These are phyloP conservation scores for Solanum clarkiae DNA, from an alignment of 257 asterid species.

Conservation along the genomic window DNA sequence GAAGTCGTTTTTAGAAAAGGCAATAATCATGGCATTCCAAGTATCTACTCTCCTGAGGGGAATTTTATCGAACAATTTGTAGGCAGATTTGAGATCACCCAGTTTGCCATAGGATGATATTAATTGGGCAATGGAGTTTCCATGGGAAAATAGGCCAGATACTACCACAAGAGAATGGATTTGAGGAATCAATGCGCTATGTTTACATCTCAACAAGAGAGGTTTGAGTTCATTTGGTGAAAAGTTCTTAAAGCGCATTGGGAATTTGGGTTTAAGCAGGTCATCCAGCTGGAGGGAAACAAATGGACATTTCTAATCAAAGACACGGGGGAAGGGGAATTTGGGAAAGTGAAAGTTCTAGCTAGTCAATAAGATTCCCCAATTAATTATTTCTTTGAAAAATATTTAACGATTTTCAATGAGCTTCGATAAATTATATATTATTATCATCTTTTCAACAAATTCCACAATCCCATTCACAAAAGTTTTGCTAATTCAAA, in stretches of 20 bases:
- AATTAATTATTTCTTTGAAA: too few species aligned
- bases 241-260: constrained; percentile 34
- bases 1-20: constrained; percentile 26
- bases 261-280: not conserved
- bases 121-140: constrained; percentile 23
- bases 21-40: constrained; percentile 65
- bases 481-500: constrained; percentile 37
- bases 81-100: constrained; percentile 29
- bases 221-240: constrained; percentile 19
- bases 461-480: constrained; percentile 9
- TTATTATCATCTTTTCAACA: too few species aligned
- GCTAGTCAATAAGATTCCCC: too few species aligned
- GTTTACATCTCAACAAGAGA: constrained; percentile 23
- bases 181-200: constrained; percentile 28
- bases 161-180: constrained; percentile 39
- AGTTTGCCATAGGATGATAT: constrained; percentile 33
- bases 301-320: not conserved
- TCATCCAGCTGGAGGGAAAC: not conserved
- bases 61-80: constrained; percentile 48
- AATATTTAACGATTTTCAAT: too few species aligned
- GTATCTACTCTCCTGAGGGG: constrained; percentile 34
- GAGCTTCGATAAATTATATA: too few species aligned
- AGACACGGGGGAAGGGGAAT: too few species aligned
- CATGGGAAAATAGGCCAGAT: constrained; percentile 31
- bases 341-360: too few species aligned